Evolutionary conservation across 495 filamentous ascomycete genomes (phyloP).

Genomic region (Aspergillus funiculosus): DNA sequence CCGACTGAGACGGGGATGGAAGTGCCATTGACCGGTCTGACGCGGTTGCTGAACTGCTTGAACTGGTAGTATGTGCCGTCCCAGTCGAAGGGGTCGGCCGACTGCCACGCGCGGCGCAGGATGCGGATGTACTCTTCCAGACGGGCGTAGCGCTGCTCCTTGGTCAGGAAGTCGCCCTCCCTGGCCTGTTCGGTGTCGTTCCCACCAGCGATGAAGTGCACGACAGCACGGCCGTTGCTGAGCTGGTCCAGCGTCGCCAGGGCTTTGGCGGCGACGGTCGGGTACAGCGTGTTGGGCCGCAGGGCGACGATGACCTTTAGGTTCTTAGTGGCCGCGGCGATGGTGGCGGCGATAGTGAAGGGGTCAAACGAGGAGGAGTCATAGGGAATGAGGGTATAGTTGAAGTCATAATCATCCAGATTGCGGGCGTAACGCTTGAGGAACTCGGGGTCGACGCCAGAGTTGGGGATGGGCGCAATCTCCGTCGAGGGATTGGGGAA

Average conservation of each 20-base stretch:
- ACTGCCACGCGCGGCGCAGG: conserved; percentile 46
- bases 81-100: conserved; percentile 49
- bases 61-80: conserved; percentile 46
- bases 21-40: conserved; percentile 43
- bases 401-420: conserved; percentile 49
- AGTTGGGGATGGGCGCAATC: conserved; percentile 42
- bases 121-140: conserved; percentile 51
- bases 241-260: conserved; percentile 51
- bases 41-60: conserved; percentile 46
- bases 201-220: conserved; percentile 52
- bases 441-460: conserved; percentile 42
- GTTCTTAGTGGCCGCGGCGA: conserved; percentile 46
- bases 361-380: conserved; percentile 47
- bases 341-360: conserved; percentile 47
- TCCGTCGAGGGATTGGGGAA: conserved; percentile 48
- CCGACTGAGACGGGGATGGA: conserved; percentile 50
- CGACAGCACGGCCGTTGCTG: conserved; percentile 44
- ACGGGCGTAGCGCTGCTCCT: conserved; percentile 46
- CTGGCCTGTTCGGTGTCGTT: conserved; percentile 47
- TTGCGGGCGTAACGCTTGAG: conserved; percentile 44
- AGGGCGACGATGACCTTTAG: conserved; percentile 52
- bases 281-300: conserved; percentile 51
- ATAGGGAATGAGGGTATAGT: conserved; percentile 52
- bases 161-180: conserved; percentile 50
- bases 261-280: conserved; percentile 51